A percentile compares a stretch with the other conserved stretches of the same genome.
phyloP scores from a whole-genome alignment of 2,329 filamentous ascomycete species.

The Microdochium paspali region DNA sequence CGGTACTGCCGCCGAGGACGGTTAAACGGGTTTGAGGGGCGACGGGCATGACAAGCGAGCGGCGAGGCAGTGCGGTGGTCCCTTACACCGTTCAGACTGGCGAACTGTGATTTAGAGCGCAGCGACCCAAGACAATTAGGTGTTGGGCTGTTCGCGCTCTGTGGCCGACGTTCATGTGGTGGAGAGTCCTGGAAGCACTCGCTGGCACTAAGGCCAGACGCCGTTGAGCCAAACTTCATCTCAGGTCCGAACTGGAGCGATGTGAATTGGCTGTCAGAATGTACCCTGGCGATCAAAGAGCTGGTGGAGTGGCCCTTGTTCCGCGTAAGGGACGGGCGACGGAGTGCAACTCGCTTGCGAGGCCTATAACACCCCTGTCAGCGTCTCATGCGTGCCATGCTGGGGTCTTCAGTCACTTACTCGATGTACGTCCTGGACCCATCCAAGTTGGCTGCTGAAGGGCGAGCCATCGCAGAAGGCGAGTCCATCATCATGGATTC shows the following conservation, averaged over 20 bases:
- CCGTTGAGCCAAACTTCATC: slow-evolving; percentile 30
- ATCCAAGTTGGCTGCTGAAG: slow-evolving; percentile 31
- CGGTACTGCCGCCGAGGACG: slow-evolving; percentile 83
- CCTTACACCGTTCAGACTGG: slow-evolving; percentile 39
- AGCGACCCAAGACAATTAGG: slow-evolving; percentile 46
- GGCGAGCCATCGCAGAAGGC: slow-evolving; percentile 38
- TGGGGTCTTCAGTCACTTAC: slow-evolving; percentile 11
- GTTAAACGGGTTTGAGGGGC: slow-evolving; percentile 60
- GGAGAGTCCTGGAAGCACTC: slow-evolving; percentile 80
- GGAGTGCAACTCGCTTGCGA: slow-evolving; percentile 52
- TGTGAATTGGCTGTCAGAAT: slow-evolving; percentile 56
- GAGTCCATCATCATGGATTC: slow-evolving; percentile 47
- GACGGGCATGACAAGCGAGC: slow-evolving; percentile 59
- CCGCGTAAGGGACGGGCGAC: slow-evolving; percentile 66
- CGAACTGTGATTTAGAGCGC: slow-evolving; percentile 57
- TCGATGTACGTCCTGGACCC: slow-evolving; percentile 39
- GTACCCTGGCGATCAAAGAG: slow-evolving; percentile 49
- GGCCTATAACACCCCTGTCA: too few species aligned
- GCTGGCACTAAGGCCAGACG: slow-evolving; percentile 58
- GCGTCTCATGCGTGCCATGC: too few species aligned
- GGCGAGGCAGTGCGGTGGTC: slow-evolving; percentile 67
- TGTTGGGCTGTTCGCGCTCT: slow-evolving; percentile 51
- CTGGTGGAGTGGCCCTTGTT: slow-evolving; percentile 67
- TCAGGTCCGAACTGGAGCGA: slow-evolving; percentile 64
- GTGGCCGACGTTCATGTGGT: slow-evolving; percentile 55